Conservation (phyloP, 2,329 filamentous ascomycete species). For the Nigrospora oryzae region DNA sequence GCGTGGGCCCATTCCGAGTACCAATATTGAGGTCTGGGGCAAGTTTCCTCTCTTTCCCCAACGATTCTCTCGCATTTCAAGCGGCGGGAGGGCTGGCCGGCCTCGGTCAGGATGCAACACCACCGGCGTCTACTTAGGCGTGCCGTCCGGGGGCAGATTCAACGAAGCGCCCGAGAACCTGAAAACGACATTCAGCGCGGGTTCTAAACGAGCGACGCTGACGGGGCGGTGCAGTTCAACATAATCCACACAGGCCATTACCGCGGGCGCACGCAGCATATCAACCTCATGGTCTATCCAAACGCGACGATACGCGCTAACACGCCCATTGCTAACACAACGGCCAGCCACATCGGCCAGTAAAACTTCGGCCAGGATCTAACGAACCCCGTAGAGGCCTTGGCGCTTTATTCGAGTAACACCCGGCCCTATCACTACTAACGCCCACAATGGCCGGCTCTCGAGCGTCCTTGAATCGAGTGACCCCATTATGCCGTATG, state of each 20-base stretch:
- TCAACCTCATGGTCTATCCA: slow-evolving; percentile 37
- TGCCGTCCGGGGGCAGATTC: slow-evolving; percentile 32
- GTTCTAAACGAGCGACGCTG: slow-evolving; percentile 27
- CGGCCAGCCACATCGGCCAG: slow-evolving; percentile 53
- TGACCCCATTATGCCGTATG: slow-evolving; percentile 32
- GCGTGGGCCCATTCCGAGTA: slow-evolving; percentile 38
- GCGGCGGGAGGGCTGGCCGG: too few relatives aligned
- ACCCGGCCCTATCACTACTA: slow-evolving; percentile 25
- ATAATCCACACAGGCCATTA: slow-evolving; percentile 36
- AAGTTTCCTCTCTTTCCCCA: too few relatives aligned
- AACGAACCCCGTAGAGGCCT: slow-evolving; percentile 35
- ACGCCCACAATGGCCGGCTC: neutral
- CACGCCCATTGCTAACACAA: slow-evolving; percentile 38
- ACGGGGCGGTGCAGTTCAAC: slow-evolving; percentile 33
- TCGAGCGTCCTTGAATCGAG: neutral
- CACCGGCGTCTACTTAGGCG: slow-evolving; percentile 39
- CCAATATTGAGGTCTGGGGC: slow-evolving; percentile 44
- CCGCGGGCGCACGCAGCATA: slow-evolving; percentile 34
- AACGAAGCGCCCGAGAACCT: slow-evolving; percentile 27
- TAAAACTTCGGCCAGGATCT: slow-evolving; percentile 56
- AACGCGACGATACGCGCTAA: slow-evolving; percentile 26
- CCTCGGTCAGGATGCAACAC: slow-evolving; percentile 21
- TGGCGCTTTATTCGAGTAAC: slow-evolving; percentile 32
- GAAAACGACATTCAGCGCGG: slow-evolving; percentile 31
- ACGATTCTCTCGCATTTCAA: too few relatives aligned